Evolutionary conservation across 2,329 filamentous ascomycete species (phyloP).

Genomic region (Colletotrichum scovillei): DNA sequence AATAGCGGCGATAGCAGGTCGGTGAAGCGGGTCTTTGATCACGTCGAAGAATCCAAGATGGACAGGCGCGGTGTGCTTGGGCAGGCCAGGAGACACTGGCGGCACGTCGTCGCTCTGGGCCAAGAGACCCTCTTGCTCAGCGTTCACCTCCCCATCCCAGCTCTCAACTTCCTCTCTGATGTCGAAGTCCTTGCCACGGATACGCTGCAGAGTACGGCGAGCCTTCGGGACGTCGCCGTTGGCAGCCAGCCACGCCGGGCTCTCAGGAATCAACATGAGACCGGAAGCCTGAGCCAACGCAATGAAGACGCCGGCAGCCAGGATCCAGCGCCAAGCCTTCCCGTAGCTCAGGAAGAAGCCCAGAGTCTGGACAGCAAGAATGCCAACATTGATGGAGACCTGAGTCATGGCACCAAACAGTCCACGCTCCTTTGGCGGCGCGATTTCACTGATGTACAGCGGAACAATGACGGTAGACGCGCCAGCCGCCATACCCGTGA

Average conservation of each 20-base stretch:
- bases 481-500: slow-evolving; percentile 87
- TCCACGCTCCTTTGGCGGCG: slow-evolving; percentile 78
- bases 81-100: slow-evolving; percentile 38
- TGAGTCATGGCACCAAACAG: slow-evolving; percentile 90
- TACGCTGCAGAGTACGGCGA: slow-evolving; percentile 75
- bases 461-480: slow-evolving; percentile 93
- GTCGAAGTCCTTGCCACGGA: slow-evolving; percentile 76
- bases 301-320: slow-evolving; percentile 78
- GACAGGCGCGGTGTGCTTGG: slow-evolving; percentile 39
- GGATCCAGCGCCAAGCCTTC: slow-evolving; percentile 84
- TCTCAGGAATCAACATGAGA: slow-evolving; percentile 84
- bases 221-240: slow-evolving; percentile 72
- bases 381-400: slow-evolving; percentile 92
- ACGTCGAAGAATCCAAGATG: slow-evolving; percentile 74
- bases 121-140: slow-evolving; percentile 80
- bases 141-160: slow-evolving; percentile 62
- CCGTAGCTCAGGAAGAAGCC: slow-evolving; percentile 89
- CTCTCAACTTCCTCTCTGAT: slow-evolving; percentile 78
- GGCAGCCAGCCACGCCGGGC: slow-evolving; percentile 86
- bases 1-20: slow-evolving; percentile 82
- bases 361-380: slow-evolving; percentile 83
- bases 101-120: slow-evolving; percentile 41
- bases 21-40: slow-evolving; percentile 73
- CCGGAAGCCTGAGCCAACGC: slow-evolving; percentile 75
- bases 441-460: slow-evolving; percentile 92